Percentiles rank a stretch among this genome's conserved stretches.
Evolutionary conservation across 495 filamentous ascomycete genomes (phyloP).

Genomic region (Penicillium longicatenatum): DNA sequence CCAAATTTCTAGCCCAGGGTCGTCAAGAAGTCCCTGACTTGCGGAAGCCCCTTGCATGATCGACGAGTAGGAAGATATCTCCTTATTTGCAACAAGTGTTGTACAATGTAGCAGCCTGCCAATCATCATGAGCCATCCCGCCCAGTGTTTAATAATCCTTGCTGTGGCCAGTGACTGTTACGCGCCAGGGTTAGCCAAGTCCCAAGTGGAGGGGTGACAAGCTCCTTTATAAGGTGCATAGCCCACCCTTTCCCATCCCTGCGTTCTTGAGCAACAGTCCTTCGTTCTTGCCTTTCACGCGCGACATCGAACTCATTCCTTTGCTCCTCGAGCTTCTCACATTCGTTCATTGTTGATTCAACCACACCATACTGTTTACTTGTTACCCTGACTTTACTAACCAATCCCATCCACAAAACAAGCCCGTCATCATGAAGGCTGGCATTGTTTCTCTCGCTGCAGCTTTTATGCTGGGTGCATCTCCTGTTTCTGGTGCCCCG

Average conservation of each 20-base stretch:
- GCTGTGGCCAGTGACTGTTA: neutral
- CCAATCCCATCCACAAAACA: neutral
- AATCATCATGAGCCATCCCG: neutral
- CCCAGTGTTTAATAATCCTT: constrained; percentile 4
- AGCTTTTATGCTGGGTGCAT: constrained; percentile 50
- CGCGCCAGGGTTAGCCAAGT: neutral
- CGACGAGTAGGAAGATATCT: constrained; percentile 9
- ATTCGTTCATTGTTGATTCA: constrained; percentile 13
- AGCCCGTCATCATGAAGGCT: constrained; percentile 55
- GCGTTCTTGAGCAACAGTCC: constrained; percentile 31
- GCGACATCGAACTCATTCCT: neutral
- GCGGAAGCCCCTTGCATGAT: constrained; percentile 21
- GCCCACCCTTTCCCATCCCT: constrained; percentile 24
- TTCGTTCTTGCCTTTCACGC: constrained; percentile 34
- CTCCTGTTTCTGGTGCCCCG: constrained; percentile 51
- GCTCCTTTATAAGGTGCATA: constrained; percentile 4
- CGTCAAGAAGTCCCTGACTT: neutral
- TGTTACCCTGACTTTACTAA: neutral
- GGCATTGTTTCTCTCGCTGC: constrained; percentile 57
- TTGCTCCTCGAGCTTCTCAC: constrained; percentile 1
- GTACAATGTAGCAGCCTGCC: neutral
- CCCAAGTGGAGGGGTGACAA: neutral
- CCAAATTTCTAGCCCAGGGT: neutral
- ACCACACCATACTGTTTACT: neutral
- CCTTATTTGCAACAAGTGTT: constrained; percentile 1